Evolutionary conservation across 768 basidiomycete genomes (phyloP), one percentile per base, ranked within the genome.

Genomic region (Gyrodon lividus): DNA sequence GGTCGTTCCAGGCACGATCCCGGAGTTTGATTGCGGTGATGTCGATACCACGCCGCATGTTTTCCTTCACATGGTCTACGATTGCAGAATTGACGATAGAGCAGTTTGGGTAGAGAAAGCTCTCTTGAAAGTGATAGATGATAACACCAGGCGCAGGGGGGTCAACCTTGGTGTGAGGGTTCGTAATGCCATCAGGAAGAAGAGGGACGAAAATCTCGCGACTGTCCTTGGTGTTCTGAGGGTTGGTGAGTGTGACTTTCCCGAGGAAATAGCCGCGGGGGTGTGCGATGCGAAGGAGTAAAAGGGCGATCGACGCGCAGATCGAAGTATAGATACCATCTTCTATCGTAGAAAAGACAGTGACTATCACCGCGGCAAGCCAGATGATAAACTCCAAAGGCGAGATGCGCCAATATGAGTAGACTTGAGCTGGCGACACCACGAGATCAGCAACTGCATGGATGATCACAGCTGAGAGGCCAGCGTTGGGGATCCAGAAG

Each of bases 1-100:
- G 85, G 60, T 97, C 94, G 64, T 99, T 99, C 96, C 96, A 99
- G 12, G 91, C 80, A 38, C 94, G 82, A 65, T 96, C 92, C 54
- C 78, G 75, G 40, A 82, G 70, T 50, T 70, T 78, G 55, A 91
- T 74, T n/a, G 70, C 62, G 46, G 77, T 76, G 68, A 88, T 76
- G 67, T 95, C 89, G 60, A 77, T 80, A 19, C 91, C 93, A 45
- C 89, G 81, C 28, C 83, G 79, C 61, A 87, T 92, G 60, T 85
- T 76, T 48, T 70, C 72, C 70, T 88, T 93, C 56, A 97, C 90
- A 58, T 92, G 77, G 59, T 87, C 86, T 20, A 94, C 87, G 20
- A 99, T 71, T 2, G 77, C 73, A 35, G 82, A 80, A 67, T 93
- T 93, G 64, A 83, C 61, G 22, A 78, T 62, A 9, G 82, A 84